Evolutionary conservation across 768 basidiomycete genomes (phyloP), one percentile per base, ranked within the genome.

Genomic region (Rossbeevera mucosa): DNA sequence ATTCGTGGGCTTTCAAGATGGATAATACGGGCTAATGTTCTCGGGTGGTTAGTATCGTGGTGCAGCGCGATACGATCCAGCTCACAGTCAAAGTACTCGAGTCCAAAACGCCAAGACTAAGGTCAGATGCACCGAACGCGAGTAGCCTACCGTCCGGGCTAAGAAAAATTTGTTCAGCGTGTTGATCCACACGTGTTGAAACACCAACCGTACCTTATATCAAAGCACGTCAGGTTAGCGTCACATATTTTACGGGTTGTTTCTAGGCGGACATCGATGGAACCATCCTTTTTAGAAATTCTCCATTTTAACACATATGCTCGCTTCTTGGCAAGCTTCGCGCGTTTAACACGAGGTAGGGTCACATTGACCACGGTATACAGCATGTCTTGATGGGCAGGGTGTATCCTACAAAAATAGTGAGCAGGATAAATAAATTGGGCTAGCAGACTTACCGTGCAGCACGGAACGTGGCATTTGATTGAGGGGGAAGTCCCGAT

Each of bases 1-100:
- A 93, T 54, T 94, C 93, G 68, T 98, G 95, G 0, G 96, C 90
- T 69, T 90, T 91, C 52, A 97, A 74, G 55, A 99, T 96, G 18
- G 85, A 85, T 26, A 91, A 71, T 12, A 92, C 66, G 1, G 94
- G 94, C 94, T 98, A n/a, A 59, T 20, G 26, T 40, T 38, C 46
- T 54, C 33, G 4, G 13, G 12, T 3, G 7, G 22, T 63, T 16
- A 54, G 42, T 38, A n/a, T 40, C 42, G 44, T 22, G 14, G 12
- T 21, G 24, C 14, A 47, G 24, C 16, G 22, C 21, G 2, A 20
- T 11, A 22, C 12, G 24, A 46, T 55, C 21, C 49, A 33, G 25
- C 85, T 62, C 67, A 97, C 96, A 50, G 80, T 76, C 21, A 98
- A 71, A 2, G 83, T 91, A 48, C 72, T 74, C 3, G 91, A 77